Evolutionary conservation across 257 asterid species (phyloP), one percentile per base, ranked within the genome.

Genomic region (Salvia hispanica): DNA sequence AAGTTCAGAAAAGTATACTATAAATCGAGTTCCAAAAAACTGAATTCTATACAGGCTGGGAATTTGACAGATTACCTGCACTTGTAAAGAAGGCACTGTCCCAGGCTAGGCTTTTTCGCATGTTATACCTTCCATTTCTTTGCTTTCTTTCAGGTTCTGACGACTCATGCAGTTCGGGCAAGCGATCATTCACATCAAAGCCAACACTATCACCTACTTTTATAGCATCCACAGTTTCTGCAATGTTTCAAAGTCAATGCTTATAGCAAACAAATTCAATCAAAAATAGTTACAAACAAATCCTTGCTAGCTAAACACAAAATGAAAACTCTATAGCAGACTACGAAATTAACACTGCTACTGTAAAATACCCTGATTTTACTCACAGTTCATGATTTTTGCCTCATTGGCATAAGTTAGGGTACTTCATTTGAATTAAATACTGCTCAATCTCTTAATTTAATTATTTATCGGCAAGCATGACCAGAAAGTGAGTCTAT

Each of bases 31-130:
- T 45, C 18, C 72, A 66, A 51, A 25, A 33, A 28, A 57, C 7
- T 13, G 54, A 39, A 7, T 42, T 59, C 53, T 21, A 0, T 51
- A 40, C 6, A 31, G 45, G 55, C 51, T 61, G 31, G 52, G 21
- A 62, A 62, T 11, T 40, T 10, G 42, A 48, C 50, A 70, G 66
- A 31, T 21, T 83, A 92, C 98, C 98, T 80, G 98, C 97, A 80
- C 78, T 83, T 3, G 92, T 93, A 77, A 90, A 93, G 88, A 93
- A 93, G 54, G 98, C 98, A 74, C 83, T 88, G 74, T 93, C 96
- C 98, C 98, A 93, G 39, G 97, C 98, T 78, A 93, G 76, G 80
- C 98, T 93, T 79, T 90, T 85, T n/a, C 97, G 95, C 84, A 86
- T 70, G 69, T 93, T 86, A 77, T 83, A 91, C 82, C 86, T 90